Percentiles rank a stretch among this genome's conserved stretches.
phyloP scores from a whole-genome alignment of 169 alveolate species.

The Cryptosporidium sp. region DNA sequence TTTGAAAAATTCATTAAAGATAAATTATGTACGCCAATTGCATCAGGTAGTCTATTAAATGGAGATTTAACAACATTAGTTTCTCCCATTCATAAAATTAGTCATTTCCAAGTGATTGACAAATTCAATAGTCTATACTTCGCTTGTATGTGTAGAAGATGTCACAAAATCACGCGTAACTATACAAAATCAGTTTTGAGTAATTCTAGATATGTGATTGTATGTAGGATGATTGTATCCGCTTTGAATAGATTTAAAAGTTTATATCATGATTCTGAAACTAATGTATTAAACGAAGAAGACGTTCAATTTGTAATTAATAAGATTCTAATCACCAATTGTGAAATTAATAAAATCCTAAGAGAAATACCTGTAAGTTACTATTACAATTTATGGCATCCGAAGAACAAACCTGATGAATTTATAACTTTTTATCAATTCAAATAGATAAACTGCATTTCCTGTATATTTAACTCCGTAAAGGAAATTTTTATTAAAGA shows the following conservation, averaged over 20 bases:
- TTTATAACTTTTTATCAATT: not conserved
- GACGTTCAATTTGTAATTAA: constrained; percentile 21
- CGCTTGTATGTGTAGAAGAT: constrained; percentile 17
- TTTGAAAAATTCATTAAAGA: not conserved
- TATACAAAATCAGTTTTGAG: not conserved
- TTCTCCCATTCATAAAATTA: not conserved
- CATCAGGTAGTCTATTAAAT: not conserved
- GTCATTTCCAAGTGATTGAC: not conserved
- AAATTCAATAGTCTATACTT: not conserved
- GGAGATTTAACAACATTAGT: not conserved
- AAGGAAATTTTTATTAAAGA: constrained; percentile 32
- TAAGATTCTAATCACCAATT: not conserved
- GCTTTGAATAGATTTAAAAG: not conserved
- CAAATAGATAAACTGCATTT: constrained; percentile 10
- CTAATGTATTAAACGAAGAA: constrained; percentile 4
- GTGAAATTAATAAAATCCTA: not conserved
- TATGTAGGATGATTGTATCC: constrained; percentile 31
- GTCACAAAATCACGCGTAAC: not conserved
- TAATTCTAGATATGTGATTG: not conserved
- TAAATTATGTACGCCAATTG: not conserved
- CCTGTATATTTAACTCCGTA: constrained; percentile 16
- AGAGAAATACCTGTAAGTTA: constrained; percentile 51
- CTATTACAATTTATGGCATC: not conserved
- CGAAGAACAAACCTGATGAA: too few relatives aligned
- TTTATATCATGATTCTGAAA: not conserved